Base-by-base conservation (phyloP, 108 stramenopile species). In the Cylindrotheca closterium region DNA sequence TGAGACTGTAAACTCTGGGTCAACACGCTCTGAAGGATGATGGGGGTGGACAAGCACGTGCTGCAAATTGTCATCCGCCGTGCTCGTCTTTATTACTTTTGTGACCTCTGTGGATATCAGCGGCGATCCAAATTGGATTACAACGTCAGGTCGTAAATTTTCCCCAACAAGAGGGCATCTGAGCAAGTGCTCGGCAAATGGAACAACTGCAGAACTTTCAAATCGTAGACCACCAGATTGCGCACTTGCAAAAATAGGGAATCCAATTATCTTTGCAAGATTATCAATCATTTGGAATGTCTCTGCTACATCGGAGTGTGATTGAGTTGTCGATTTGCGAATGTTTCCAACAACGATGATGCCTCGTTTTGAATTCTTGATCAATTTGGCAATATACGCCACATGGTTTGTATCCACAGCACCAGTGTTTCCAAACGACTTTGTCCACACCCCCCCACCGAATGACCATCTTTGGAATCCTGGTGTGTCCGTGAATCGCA, bases 51-150 rank as follows among this genome's bases (percentile, higher is more conserved):
- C 47, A 8, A 93, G 61, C 23, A 93, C 79, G 65, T 93, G 91
- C 19, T 58, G 27, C n/a, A 54, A 21, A 28, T 31, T 23, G 0
- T 47, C 63, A 4, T 47, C 58, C n/a, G 55, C 70, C 55, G 81
- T 53, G 7, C 78, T 46, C 30, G 57, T 47, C 31, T 33, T 54
- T 23, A 93, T 86, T 2, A 89, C 49, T n/a, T 60, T 51, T 3
- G 83, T 64, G 12, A 97, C 69, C 60, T 89, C 85, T 27, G 86
- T 90, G 10, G 92, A 93, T 30, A 95, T 75, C 1, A 97, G 62
- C 0, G 94, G 94, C 24, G 84, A 60, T 4, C 96, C 94, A 67
- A 95, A 57, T 59, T 97, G 96, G 28, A 97, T 52, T 26, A 97
- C 65, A 3, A 95, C 64, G 63, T 97, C 96, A 0, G 96, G 91